Evolutionary conservation across 371 early-diverging fungal genomes (phyloP).

Genomic region (Saksenaea oblongispora): DNA sequence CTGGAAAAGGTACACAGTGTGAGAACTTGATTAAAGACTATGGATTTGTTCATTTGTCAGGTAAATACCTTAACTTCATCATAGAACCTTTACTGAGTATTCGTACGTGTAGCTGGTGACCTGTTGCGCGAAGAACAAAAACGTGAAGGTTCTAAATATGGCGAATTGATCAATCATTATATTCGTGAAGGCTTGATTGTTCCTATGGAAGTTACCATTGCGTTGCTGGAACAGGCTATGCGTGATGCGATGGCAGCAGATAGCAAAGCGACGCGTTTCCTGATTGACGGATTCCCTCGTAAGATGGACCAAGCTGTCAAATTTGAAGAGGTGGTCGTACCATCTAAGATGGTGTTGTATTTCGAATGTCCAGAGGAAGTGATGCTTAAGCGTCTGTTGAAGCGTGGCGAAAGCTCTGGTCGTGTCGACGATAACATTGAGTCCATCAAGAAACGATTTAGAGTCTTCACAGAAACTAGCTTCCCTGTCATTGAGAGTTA

Average conservation of each 20-base stretch:
- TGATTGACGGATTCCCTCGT: constrained; percentile 96
- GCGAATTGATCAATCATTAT: constrained; percentile 83
- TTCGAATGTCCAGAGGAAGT: constrained; percentile 47
- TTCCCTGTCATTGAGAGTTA: constrained; percentile 89
- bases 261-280: constrained; percentile 57
- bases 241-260: constrained; percentile 55
- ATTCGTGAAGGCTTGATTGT: constrained; percentile 94
- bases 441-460: constrained; percentile 91
- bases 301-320: constrained; percentile 88
- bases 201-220: constrained; percentile 91
- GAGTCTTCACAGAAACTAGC: constrained; percentile 77
- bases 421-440: constrained; percentile 93
- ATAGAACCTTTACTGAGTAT: not conserved
- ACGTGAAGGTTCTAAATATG: constrained; percentile 79
- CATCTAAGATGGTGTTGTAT: constrained; percentile 12
- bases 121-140: constrained; percentile 88
- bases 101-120: constrained; percentile 76
- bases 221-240: constrained; percentile 87
- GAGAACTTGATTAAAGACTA: constrained; percentile 83
- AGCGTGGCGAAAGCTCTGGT: constrained; percentile 88
- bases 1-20: constrained; percentile 94
- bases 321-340: constrained; percentile 82
- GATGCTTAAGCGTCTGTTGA: constrained; percentile 51
- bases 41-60: constrained; percentile 90
- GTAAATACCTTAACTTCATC: constrained; percentile 31